Base-by-base conservation (phyloP, 768 basidiomycete genomes). In the Mycena leptocephala region DNA sequence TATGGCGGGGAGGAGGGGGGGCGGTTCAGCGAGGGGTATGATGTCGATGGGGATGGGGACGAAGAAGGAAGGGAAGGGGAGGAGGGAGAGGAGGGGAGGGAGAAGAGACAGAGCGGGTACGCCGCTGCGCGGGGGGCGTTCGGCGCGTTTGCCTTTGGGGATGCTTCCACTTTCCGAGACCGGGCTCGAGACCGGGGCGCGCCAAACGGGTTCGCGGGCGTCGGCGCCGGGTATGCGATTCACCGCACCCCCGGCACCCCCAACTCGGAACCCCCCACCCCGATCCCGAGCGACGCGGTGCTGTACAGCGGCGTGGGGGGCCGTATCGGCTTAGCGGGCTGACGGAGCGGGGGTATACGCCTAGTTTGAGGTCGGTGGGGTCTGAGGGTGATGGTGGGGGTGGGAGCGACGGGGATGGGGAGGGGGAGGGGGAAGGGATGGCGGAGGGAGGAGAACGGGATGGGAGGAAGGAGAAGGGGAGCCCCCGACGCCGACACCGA, bases 331-430 rank as follows among this genome's bases (percentile, higher is more conserved):
- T 78, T 43, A 73, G 70, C 33, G 67, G 67, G 51, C 63, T 73
- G n/a, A 78, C 77, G 41, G 77, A 78, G 55, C 66, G 77, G 28
- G 77, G 66, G 37, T 78, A 72, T 33, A 71, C 76, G 46, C 76
- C 76, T 24, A 74, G 73, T 24, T 30, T 71, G 46, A 16, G 43
- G 30, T 67, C 62, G 41, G 43, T 33, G 73, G 35, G 59, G 48
- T 41, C 55, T 16, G n/a, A 13, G 7, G 18, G 39, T 6, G 43
- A 33, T 67, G 55, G 41, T 33, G 43, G 73, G 35, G 59, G 48
- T 41, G 41, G 7, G n/a, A 13, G 14, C 6, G 70, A 51, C 18
- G n/a, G 8, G 33, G 64, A 22, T 33, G 16, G 7, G 26, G 43
- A 32, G 22, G 20, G 13, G 20, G 51, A 33, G 32, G 58, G 1